These are phyloP conservation scores for Viridothelium virens DNA, from an alignment of 495 filamentous ascomycete genomes.

Conservation along the genomic window DNA sequence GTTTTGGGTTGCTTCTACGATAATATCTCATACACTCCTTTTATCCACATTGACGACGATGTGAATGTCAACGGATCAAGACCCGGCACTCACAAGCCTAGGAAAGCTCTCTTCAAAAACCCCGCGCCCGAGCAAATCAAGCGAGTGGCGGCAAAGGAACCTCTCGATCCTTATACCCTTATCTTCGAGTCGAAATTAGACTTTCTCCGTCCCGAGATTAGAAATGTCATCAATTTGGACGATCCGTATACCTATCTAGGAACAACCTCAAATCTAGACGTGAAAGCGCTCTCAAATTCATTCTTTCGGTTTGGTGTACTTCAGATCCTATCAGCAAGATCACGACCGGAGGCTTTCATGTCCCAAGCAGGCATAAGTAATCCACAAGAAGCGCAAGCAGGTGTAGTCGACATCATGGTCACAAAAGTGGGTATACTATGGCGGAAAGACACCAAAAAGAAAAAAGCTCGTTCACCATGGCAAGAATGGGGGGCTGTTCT, in stretches of 20 bases:
- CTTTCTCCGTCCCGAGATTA: slow-evolving; percentile 70
- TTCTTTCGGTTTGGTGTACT: slow-evolving; percentile 86
- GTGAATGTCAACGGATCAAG: slow-evolving; percentile 71
- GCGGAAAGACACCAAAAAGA: slow-evolving; percentile 92
- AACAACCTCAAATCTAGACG: slow-evolving; percentile 62
- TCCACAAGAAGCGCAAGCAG: slow-evolving; percentile 79
- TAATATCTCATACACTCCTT: slow-evolving; percentile 95
- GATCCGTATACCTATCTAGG: slow-evolving; percentile 87
- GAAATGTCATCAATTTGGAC: slow-evolving; percentile 84
- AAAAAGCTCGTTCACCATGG: slow-evolving; percentile 91
- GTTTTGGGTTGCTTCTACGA: slow-evolving; percentile 95
- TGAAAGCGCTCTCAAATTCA: slow-evolving; percentile 69
- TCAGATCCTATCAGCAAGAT: slow-evolving; percentile 88
- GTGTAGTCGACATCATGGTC: slow-evolving; percentile 93
- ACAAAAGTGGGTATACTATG: slow-evolving; percentile 93
- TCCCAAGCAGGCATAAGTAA: slow-evolving; percentile 62
- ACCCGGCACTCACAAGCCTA: slow-evolving; percentile 56
- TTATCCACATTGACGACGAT: slow-evolving; percentile 93
- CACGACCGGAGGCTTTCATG: slow-evolving; percentile 91
- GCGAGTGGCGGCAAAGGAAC: slow-evolving; percentile 62
- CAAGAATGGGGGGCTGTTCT: slow-evolving; percentile 97
- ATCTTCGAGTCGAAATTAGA: slow-evolving; percentile 86
- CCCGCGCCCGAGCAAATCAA: slow-evolving; percentile 58
- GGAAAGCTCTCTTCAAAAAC: slow-evolving; percentile 62
- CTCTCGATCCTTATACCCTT: slow-evolving; percentile 87